phyloP scores from a whole-genome alignment of 2,329 filamentous ascomycete genomes.

The Golovinomyces cichoracearum region DNA sequence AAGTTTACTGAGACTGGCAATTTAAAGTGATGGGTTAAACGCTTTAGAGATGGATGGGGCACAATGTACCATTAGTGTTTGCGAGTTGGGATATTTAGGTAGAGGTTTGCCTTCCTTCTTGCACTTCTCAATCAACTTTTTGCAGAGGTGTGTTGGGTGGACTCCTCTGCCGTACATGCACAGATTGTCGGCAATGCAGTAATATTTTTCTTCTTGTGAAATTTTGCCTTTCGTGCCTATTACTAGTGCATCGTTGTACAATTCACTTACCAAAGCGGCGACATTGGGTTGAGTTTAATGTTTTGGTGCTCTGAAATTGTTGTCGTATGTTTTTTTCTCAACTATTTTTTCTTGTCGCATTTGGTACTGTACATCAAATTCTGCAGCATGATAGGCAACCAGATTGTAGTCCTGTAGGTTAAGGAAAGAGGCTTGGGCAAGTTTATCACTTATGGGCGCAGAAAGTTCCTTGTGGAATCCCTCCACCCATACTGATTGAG shows the following conservation, averaged over 20 bases:
- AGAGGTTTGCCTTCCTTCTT: conserved; percentile 1
- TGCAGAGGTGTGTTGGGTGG: not conserved
- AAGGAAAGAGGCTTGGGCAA: not conserved
- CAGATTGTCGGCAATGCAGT: not conserved
- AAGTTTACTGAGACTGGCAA: not conserved
- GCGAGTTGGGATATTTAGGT: not conserved
- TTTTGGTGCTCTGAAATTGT: not conserved
- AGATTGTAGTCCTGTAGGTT: not conserved
- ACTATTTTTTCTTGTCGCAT: not conserved
- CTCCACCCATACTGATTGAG: not conserved
- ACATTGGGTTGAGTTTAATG: not conserved
- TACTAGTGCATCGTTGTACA: no score
- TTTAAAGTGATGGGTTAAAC: not conserved
- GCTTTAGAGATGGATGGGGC: not conserved
- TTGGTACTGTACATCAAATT: not conserved
- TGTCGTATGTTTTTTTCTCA: not conserved
- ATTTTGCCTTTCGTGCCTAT: not conserved
- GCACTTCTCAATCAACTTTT: not conserved
- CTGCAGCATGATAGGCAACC: not conserved
- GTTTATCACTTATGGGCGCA: not conserved
- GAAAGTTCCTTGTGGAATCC: not conserved
- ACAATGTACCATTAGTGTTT: not conserved
- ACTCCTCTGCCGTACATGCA: not conserved
- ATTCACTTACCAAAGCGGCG: no score
- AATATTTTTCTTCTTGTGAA: not conserved